Percentiles rank a stretch among this genome's conserved stretches.
Conservation (phyloP, 768 basidiomycete species). For the Kwoniella europaea region DNA sequence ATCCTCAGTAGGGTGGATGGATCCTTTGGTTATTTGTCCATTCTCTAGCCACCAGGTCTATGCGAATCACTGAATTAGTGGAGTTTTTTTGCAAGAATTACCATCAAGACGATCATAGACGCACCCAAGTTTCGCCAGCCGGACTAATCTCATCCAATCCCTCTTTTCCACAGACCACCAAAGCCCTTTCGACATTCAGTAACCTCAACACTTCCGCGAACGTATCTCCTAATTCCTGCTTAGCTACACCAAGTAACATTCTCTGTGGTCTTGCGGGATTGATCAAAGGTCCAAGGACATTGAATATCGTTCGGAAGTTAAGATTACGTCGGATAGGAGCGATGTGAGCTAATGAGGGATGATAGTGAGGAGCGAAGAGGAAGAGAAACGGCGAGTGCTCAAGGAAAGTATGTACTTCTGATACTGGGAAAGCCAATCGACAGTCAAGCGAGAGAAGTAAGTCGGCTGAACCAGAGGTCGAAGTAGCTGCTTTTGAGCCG, state of each 20-base stretch:
- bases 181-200: constrained; percentile 76
- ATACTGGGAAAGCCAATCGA: constrained; percentile 66
- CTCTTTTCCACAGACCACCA: constrained; percentile 93
- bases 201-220: constrained; percentile 77
- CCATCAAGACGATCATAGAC: constrained; percentile 46
- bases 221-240: constrained; percentile 74
- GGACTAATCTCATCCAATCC: constrained; percentile 93
- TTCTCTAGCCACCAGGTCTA: constrained; percentile 69
- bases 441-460: constrained; percentile 83
- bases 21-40: constrained; percentile 68
- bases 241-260: constrained; percentile 90
- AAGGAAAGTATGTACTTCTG: constrained; percentile 62
- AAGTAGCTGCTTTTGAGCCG: constrained; percentile 80
- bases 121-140: constrained; percentile 82
- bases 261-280: constrained; percentile 85
- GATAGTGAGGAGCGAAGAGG: constrained; percentile 92
- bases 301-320: constrained; percentile 96
- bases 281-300: constrained; percentile 89
- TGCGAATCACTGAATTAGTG: neutral
- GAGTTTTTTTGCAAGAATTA: neutral
- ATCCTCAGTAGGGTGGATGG: constrained; percentile 67
- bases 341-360: constrained; percentile 79
- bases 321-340: constrained; percentile 82
- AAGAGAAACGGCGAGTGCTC: constrained; percentile 77
- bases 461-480: constrained; percentile 91